Conservation (phyloP, 1,139 yeast genomes). For the Ogataea hybrid region DNA sequence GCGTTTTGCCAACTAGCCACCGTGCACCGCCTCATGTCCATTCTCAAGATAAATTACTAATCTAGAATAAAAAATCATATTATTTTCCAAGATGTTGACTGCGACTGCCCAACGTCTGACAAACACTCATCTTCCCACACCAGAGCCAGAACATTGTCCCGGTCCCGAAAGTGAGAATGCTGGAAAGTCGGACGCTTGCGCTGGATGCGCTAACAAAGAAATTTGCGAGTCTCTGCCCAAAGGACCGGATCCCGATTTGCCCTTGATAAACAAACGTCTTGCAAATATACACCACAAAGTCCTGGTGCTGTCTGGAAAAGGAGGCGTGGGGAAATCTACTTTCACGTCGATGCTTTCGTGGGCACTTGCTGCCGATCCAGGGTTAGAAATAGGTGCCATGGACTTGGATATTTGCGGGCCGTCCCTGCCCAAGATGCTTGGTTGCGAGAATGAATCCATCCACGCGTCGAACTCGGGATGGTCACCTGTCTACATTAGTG, state of each 20-base stretch:
- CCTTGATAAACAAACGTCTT: conserved; percentile 68
- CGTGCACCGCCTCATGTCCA: conserved; percentile 1
- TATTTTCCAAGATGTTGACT: conserved; percentile 13
- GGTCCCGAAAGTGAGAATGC: conserved; percentile 96
- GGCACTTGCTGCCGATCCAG: conserved; percentile 92
- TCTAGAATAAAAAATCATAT: neutral
- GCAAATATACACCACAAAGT: conserved; percentile 75
- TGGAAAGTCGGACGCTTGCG: conserved; percentile 92
- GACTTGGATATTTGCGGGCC: conserved; percentile 98
- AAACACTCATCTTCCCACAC: conserved; percentile 35
- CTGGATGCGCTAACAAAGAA: conserved; percentile 90
- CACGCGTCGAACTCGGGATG: conserved; percentile 92
- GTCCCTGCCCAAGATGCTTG: conserved; percentile 91
- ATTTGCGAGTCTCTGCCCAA: conserved; percentile 87
- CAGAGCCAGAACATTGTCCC: conserved; percentile 96
- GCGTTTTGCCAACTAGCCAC: conserved; percentile 7
- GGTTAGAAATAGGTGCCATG: conserved; percentile 90
- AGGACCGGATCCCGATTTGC: conserved; percentile 95
- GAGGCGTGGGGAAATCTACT: conserved; percentile 98
- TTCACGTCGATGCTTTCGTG: conserved; percentile 93
- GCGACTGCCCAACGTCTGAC: conserved; percentile 6
- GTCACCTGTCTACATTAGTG: conserved; percentile 96
- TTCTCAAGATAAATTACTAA: neutral
- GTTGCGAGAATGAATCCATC: conserved; percentile 81
- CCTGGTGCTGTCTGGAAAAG: conserved; percentile 89